Percentiles rank a stretch among this genome's conserved stretches.
Evolutionary conservation across 208 protist genomes (phyloP).

Genomic region (Leishmania tarentolae): DNA sequence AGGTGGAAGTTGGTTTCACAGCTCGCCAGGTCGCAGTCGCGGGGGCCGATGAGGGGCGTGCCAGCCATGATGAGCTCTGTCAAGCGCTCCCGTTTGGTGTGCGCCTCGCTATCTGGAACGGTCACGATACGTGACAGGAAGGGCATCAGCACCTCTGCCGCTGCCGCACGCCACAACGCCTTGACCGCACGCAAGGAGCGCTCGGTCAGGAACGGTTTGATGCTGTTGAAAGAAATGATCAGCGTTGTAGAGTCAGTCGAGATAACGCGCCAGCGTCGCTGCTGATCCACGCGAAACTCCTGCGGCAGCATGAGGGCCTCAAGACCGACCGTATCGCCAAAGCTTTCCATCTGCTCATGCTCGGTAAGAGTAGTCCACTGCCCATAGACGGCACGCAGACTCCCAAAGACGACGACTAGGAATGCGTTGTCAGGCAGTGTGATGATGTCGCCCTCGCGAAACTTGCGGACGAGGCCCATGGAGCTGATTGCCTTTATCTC

Average conservation of each 20-base stretch:
- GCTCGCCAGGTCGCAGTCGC: slow-evolving; percentile 58
- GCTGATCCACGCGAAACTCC: slow-evolving; percentile 44
- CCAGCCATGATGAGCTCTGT: slow-evolving; percentile 58
- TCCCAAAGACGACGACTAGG: slow-evolving; percentile 77
- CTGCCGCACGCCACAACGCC: slow-evolving; percentile 77
- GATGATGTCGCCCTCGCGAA: slow-evolving; percentile 67
- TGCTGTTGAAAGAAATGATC: slow-evolving; percentile 74
- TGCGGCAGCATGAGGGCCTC: slow-evolving; percentile 61
- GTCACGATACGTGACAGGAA: slow-evolving; percentile 65
- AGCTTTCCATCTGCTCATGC: slow-evolving; percentile 57
- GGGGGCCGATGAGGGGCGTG: slow-evolving; percentile 75
- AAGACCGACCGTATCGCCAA: slow-evolving; percentile 70
- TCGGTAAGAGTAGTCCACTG: slow-evolving; percentile 67
- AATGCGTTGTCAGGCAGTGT: slow-evolving; percentile 66
- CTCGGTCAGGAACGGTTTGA: slow-evolving; percentile 76
- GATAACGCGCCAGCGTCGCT: slow-evolving; percentile 64
- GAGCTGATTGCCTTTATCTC: slow-evolving; percentile 66
- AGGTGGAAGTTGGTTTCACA: slow-evolving; percentile 64
- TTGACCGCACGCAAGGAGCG: slow-evolving; percentile 71
- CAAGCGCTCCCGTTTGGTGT: slow-evolving; percentile 55
- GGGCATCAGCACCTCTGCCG: slow-evolving; percentile 66
- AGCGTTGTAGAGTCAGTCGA: slow-evolving; percentile 68
- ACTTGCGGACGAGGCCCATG: slow-evolving; percentile 68
- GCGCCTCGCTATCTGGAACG: slow-evolving; percentile 40
- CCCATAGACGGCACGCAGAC: slow-evolving; percentile 57